Evolutionary conservation across 2,329 filamentous ascomycete genomes (phyloP).

Genomic region (Colletotrichum ledebouriae): DNA sequence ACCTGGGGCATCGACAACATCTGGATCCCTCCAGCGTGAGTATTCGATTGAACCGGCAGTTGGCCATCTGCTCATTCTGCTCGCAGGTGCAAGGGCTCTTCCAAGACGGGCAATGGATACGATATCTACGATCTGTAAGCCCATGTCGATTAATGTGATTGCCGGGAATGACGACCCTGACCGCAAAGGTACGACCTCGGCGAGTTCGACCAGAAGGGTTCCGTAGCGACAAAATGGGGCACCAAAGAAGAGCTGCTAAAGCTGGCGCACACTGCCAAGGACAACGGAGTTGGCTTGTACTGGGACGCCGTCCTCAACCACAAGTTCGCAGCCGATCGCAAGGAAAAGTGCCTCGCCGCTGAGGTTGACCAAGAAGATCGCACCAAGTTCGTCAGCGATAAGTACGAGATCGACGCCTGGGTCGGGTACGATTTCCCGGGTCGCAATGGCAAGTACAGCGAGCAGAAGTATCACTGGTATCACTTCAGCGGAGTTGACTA

Average conservation of each 20-base stretch:
- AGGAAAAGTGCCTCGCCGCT: conserved; percentile 72
- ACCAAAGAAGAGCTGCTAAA: conserved; percentile 71
- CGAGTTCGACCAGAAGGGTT: conserved; percentile 81
- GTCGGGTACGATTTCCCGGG: conserved; percentile 77
- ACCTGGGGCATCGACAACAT: conserved; percentile 73
- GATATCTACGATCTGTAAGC: conserved; percentile 75
- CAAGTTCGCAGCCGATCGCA: conserved; percentile 78
- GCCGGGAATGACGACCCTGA: neutral
- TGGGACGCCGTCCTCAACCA: conserved; percentile 84
- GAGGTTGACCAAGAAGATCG: conserved; percentile 75
- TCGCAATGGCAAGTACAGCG: conserved; percentile 71
- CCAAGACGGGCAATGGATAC: conserved; percentile 75
- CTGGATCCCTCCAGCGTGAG: conserved; percentile 75
- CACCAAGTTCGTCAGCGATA: conserved; percentile 66
- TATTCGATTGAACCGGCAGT: neutral
- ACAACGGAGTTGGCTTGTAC: conserved; percentile 71
- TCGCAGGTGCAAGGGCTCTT: conserved; percentile 72
- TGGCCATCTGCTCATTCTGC: neutral
- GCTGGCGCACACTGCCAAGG: conserved; percentile 65
- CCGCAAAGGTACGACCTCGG: conserved; percentile 68
- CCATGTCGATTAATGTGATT: neutral
- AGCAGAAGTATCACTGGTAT: conserved; percentile 76
- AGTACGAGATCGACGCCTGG: conserved; percentile 78
- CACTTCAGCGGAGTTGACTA: conserved; percentile 80
- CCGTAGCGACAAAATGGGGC: conserved; percentile 77